Conservation (phyloP, 192 early-diverging fungal species). For the Dispira simplex region DNA sequence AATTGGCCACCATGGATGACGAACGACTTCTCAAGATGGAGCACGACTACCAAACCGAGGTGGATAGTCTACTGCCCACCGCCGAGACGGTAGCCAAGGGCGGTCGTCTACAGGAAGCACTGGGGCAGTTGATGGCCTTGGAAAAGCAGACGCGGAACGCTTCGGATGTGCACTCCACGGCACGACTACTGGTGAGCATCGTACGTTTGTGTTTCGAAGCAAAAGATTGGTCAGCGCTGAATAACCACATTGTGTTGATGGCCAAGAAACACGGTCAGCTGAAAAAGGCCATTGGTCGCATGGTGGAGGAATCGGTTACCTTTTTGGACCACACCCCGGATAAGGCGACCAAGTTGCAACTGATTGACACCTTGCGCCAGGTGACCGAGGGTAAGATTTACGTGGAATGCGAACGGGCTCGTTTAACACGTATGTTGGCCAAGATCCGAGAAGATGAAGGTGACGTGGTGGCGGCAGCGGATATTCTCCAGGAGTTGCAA, state of each 20-base stretch:
- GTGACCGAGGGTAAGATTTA: constrained; percentile 99
- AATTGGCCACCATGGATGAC: constrained; percentile 7
- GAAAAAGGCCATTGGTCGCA: constrained; percentile 86
- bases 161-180: constrained; percentile 78
- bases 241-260: constrained; percentile 79
- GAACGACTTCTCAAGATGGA: constrained; percentile 60
- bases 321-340: constrained; percentile 77
- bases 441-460: constrained; percentile 86
- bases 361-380: constrained; percentile 84
- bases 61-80: constrained; percentile 64
- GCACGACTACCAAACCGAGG: constrained; percentile 71
- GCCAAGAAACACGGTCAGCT: constrained; percentile 97
- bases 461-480: constrained; percentile 77
- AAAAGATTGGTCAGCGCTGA: constrained; percentile 75
- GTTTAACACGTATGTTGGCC: constrained; percentile 77
- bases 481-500: constrained; percentile 92
- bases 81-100: constrained; percentile 48
- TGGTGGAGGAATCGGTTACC: constrained; percentile 87
- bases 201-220: constrained; percentile 56
- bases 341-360: constrained; percentile 66
- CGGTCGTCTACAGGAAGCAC: constrained; percentile 62
- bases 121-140: constrained; percentile 70
- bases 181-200: constrained; percentile 66
- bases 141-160: constrained; percentile 93
- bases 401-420: constrained; percentile 96